Evolutionary conservation across 495 filamentous ascomycete species (phyloP), one percentile per base, ranked within the genome.

Genomic region (Glonium stellatum): DNA sequence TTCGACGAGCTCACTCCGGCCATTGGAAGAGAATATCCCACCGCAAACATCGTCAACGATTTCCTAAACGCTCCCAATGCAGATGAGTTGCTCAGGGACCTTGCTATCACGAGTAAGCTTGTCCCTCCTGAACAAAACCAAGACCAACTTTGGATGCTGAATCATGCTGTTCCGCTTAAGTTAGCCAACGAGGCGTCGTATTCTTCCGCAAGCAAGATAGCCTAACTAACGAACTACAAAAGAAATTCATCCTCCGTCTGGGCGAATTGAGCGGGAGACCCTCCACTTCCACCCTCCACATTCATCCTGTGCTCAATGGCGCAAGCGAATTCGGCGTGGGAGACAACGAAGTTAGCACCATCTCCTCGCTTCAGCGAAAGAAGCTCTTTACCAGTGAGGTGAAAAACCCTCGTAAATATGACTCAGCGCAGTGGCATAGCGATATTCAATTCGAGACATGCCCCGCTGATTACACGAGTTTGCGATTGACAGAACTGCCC

Each of bases 261-360:
- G 55, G 68, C 19, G 22, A 60, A 22, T 13, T 61, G 23, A 61
- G 52, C 1, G 46, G 46, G 1, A 56, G 46, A 27, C 52, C 59
- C n/a, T 19, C 23, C 39, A 48, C 27, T 2, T 64, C 61, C 9
- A 57, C 42, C 41, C 72, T 89, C 37, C 87, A 89, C 65, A 83
- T 88, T 60, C 87, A 90, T 70, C 86, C 87, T 0, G 67, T 88
- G 39, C 76, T 71, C 66, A 88, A 89, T 70, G 75, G 77, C 0
- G 72, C 69, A 1, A 78, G 83, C 12, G 83, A 85, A 25, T 71
- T 73, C 55, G 79, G 80, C 39, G 78, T 75, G 22, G 75, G 76
- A 13, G 86, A 90, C 64, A 75, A 83, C 61, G 80, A 89, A 67
- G 87, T 89, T 71, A 86, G 81, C 66, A 80, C 83, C 59, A 88